Base-by-base conservation (phyloP, 768 basidiomycete genomes). In the Boletus eberwhitei region DNA sequence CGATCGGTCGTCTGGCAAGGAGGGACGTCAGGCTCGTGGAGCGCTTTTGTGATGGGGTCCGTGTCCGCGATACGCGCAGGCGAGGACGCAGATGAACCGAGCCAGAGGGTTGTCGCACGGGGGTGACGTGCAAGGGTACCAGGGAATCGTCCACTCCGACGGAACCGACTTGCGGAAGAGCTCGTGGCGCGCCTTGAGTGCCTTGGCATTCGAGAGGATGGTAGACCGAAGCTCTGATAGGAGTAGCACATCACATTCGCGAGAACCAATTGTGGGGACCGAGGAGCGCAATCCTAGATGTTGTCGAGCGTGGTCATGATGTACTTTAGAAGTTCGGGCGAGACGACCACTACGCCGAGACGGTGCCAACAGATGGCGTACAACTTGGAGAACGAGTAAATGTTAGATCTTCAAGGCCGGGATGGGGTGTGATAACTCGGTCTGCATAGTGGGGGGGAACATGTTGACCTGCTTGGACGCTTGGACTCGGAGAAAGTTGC, bases 321-420 rank as follows among this genome's bases (percentile, higher is more conserved):
- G 5, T 77, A 60, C 16, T 58, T 59, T 8, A 87, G 71, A 46
- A 93, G 67, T 0, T 64, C 56, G 0, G 84, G 81, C 0, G 84
- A 81, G 1, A 86, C 85, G 21, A 83, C 78, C 53, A 93, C 77
- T 5, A 80, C 78, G 2, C 92, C 92, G 5, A 93, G 79, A 12
- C 91, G 82, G 68, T 92, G 86, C 0, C 91, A n/a, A n/a, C 91
- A 0, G 92, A 90, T 76, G 48, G 80, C 83, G 71, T 89, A 86
- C 38, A 85, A 80, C 71, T 92, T 94, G 42, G 86, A 89, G 70
- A 90, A 90, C 22, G 88, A 90, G 67, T 85, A 90, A 26, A 92
- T 74, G 59, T 86, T 81, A 0, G 67, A 66, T 21, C 87, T 74
- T 90, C 90, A 93, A 26, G 72, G 68, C 66, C 71, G 70, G 24